phyloP scores from a whole-genome alignment of 2,329 filamentous ascomycete genomes.

The Aspergillus sp. region DNA sequence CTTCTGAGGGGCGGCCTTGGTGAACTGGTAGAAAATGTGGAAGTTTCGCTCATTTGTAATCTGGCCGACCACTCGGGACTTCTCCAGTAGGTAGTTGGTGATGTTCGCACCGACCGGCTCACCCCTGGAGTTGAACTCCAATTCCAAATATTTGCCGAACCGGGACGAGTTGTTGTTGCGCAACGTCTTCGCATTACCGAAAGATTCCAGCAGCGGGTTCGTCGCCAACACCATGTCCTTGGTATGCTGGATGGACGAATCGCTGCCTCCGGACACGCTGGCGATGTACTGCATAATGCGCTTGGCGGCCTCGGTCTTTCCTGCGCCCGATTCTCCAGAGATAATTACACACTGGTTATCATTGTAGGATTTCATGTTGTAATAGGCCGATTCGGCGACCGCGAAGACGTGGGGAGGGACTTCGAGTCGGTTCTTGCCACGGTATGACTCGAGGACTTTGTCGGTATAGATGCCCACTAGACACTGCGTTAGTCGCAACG shows the following conservation, averaged over 20 bases:
- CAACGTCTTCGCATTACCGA: constrained; percentile 96
- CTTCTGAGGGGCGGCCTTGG: constrained; percentile 84
- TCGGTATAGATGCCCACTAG: constrained; percentile 95
- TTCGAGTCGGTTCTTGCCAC: constrained; percentile 94
- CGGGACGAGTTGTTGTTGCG: constrained; percentile 98
- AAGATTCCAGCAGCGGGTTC: constrained; percentile 93
- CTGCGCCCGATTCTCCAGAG: constrained; percentile 94
- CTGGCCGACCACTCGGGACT: constrained; percentile 90
- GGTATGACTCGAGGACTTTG: constrained; percentile 86
- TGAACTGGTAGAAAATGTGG: constrained; percentile 99
- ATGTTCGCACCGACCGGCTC: constrained; percentile 96
- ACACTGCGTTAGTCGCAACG: constrained; percentile 33
- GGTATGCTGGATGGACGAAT: constrained; percentile 88
- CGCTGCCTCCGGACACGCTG: constrained; percentile 82
- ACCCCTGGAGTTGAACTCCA: constrained; percentile 88
- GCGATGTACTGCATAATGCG: constrained; percentile 99
- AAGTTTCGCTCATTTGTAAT: constrained; percentile 96
- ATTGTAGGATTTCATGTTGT: constrained; percentile 99
- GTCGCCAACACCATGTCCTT: constrained; percentile 99
- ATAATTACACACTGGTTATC: constrained; percentile 99
- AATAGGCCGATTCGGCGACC: constrained; percentile 93
- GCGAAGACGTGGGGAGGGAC: constrained; percentile 93
- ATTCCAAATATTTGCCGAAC: constrained; percentile 96
- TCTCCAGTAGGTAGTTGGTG: constrained; percentile 96
- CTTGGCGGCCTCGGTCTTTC: constrained; percentile 98